Evolutionary conservation across 306 rosid genomes (phyloP), one percentile per base, ranked within the genome.

Genomic region (Acacia crassicarpa): DNA sequence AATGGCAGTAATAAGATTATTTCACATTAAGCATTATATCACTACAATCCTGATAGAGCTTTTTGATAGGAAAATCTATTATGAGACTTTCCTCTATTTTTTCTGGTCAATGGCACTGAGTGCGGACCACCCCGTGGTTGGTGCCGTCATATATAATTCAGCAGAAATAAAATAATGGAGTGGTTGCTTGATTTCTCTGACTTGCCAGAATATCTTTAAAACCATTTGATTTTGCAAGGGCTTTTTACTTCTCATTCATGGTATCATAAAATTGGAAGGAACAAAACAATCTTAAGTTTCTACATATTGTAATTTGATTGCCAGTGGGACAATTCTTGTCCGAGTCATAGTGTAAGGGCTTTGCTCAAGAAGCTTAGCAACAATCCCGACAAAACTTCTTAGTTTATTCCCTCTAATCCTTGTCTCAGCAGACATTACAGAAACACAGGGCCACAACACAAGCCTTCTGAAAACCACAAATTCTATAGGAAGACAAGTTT

Each of bases 401-500:
- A 33, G 17, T 48, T 12, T 17, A 7, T 20, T 78, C 40, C 15
- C 74, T n/a, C 5, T 43, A n/a, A 67, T n/a, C 74, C 66, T 48
- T 49, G 40, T 22, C 53, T 45, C 51, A 19, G 38, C 51, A 48
- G 44, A 78, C 38, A 67, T 58, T 32, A 67, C 75, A 49, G 40
- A 78, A 61, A 78, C 38, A 20, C 51, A 67, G 25, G 75, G 67
- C 66, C 51, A 20, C 44, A 72, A 48, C 53, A 48, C 53, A 48
- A 62, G 43, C 79, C 78, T 25, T 35, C 65, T 48, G 30, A 61
- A 59, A 61, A 22, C 27, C 35, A 67, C 4, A 80, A 74, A 62
- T 12, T 74, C 78, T 49, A 76, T 7, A 11, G 75, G 3, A 19
- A 54, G 61, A 54, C 80, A 83, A 77, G 48, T 35, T 54, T 7